Conservation (phyloP, 371 early-diverging fungal genomes). For the Syncephalis plumigaleata region DNA sequence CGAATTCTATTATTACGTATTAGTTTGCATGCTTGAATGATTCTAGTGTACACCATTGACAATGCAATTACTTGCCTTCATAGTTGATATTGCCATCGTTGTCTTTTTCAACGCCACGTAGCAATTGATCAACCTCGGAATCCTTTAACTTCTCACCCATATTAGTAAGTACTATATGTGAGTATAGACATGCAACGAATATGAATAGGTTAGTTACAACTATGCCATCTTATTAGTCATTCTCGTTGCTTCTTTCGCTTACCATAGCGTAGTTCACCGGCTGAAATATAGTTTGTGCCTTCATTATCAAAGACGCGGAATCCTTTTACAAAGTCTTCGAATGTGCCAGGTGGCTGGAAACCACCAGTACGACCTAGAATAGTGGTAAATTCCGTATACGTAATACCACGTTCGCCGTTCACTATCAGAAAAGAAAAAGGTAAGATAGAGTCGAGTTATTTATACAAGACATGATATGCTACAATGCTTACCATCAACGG, state of each 20-base stretch:
- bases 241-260: constrained; percentile 4
- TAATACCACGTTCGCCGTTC: constrained; percentile 12
- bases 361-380: constrained; percentile 58
- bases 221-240: too few species aligned
- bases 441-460: background rate
- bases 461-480: background rate
- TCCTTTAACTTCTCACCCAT: constrained; percentile 88
- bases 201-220: background rate
- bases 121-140: constrained; percentile 83
- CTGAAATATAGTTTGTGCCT: constrained; percentile 78
- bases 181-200: background rate
- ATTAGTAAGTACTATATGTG: constrained; percentile 59
- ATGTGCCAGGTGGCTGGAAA: constrained; percentile 58
- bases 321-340: constrained; percentile 85
- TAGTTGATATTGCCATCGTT: constrained; percentile 71
- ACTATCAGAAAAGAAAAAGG: background rate
- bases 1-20: too few species aligned
- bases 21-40: background rate
- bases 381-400: constrained; percentile 52
- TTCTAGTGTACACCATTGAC: background rate
- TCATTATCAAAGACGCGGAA: constrained; percentile 97
- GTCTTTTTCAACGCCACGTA: constrained; percentile 58
- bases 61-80: constrained; percentile 28
- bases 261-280: constrained; percentile 83
- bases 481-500: constrained; percentile 12